Base-by-base conservation (phyloP, 2,329 filamentous ascomycete species). In the Pezizomycotina sp. region DNA sequence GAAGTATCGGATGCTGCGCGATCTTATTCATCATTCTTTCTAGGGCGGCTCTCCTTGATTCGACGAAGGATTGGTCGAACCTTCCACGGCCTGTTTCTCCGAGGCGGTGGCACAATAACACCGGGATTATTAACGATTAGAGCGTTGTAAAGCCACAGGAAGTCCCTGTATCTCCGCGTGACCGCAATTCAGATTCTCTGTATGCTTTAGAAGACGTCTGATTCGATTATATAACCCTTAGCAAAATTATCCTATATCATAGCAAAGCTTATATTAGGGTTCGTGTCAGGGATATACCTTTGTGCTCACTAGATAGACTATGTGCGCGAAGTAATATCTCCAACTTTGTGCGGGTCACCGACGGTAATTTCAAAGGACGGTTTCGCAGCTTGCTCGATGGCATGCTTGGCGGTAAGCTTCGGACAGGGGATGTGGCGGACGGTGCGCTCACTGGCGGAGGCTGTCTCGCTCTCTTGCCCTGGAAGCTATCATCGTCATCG, bases 21-120 rank as follows among this genome's bases (percentile, higher is more conserved):
- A 74, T 89, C 64, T 92, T 95, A 68, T 93, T 95, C 36, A 93
- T 64, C 89, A 98, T 98, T 55, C 89, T 81, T 60, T 98, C 89
- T 40, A 98, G 62, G 9, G 89, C 89, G 44, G 83, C 79, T 50
- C 89, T 71, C 51, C 89, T 69, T 27, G 80, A 82, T 59, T 98
- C 89, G 45, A 98, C 83, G 58, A 98, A 98, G 57, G 93, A 91
- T 48, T 72, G 80, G 58, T 98, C 86, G 55, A 98, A 98, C 24
- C 89, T 74, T 43, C 86, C 86, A 98, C 80, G 5, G 86, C 84
- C 61, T 98, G 89, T 63, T 98, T 98, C 61, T 98, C 89, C 1
- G 89, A 0, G 89, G 89, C 5, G 89, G 86, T 0, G 89, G 89
- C 8, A 98, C 81, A 19, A 98, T 83, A 23, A 93, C 75, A 38